Conservation (phyloP, 2,329 filamentous ascomycete genomes). For the Chrysoporthe puriensis region DNA sequence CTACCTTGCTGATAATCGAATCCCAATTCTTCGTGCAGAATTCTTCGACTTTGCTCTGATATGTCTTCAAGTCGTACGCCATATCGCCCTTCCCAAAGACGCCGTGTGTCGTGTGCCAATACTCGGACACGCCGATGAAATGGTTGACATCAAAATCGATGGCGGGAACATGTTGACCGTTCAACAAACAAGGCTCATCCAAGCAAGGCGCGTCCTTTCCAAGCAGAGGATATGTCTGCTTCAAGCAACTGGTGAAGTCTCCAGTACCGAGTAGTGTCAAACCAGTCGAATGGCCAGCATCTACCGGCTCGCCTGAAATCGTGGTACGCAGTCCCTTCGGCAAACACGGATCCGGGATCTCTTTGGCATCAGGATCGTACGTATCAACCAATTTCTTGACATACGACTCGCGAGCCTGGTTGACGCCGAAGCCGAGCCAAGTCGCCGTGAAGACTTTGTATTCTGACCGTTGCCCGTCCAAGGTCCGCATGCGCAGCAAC, state of each 20-base stretch:
- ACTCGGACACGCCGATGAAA: constrained; percentile 96
- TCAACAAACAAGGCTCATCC: constrained; percentile 83
- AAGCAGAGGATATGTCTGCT: constrained; percentile 80
- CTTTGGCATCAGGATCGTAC: constrained; percentile 60
- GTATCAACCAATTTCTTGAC: constrained; percentile 74
- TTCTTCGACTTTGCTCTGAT: constrained; percentile 80
- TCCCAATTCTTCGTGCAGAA: constrained; percentile 88
- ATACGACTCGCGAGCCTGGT: constrained; percentile 85
- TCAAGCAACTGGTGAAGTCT: constrained; percentile 81
- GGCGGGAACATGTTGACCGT: constrained; percentile 88
- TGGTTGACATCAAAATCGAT: constrained; percentile 98
- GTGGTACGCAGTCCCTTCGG: constrained; percentile 76
- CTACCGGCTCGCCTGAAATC: constrained; percentile 65
- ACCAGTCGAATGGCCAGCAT: constrained; percentile 40
- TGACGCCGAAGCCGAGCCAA: constrained; percentile 97
- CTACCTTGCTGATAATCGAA: constrained; percentile 68
- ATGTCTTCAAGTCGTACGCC: constrained; percentile 87
- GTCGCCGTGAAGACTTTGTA: constrained; percentile 94
- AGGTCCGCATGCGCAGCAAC: constrained; percentile 78
- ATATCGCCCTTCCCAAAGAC: constrained; percentile 82
- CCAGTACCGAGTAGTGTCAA: constrained; percentile 79
- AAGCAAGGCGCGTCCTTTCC: constrained; percentile 86
- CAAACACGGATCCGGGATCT: constrained; percentile 89
- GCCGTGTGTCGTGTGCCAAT: constrained; percentile 98
- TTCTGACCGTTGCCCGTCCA: constrained; percentile 78